Conservation (phyloP, 2,329 filamentous ascomycete species). For the Exophiala sideris region DNA sequence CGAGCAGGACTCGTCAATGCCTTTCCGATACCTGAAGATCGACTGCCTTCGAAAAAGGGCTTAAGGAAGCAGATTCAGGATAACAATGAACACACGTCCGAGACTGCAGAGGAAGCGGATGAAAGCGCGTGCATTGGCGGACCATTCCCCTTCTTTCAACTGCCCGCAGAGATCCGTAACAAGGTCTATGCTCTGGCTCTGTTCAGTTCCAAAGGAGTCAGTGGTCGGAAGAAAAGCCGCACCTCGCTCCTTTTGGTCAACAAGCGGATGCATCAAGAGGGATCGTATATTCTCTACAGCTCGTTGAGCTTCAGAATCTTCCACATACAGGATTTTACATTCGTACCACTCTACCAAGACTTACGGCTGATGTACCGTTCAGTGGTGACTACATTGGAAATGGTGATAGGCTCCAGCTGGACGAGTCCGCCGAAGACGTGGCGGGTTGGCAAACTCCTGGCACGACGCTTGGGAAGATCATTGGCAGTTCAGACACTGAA, state of each 20-base stretch:
- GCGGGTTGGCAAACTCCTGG: constrained; percentile 49
- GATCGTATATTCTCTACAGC: constrained; percentile 50
- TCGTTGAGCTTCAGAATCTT: constrained; percentile 54
- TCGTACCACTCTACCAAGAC: constrained; percentile 44
- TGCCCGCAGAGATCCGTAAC: constrained; percentile 53
- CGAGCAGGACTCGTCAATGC: constrained; percentile 28
- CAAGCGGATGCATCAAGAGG: constrained; percentile 49
- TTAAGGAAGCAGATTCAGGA: constrained; percentile 23
- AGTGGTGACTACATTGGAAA: constrained; percentile 52
- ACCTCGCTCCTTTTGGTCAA: constrained; percentile 39
- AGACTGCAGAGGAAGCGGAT: constrained; percentile 6
- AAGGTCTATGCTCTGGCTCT: constrained; percentile 40
- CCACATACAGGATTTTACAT: constrained; percentile 49
- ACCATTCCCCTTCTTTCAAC: constrained; percentile 51
- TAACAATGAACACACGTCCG: constrained; percentile 12
- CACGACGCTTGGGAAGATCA: constrained; percentile 31
- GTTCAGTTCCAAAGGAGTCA: constrained; percentile 29
- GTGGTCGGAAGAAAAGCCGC: constrained; percentile 15
- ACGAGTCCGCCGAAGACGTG: constrained; percentile 54
- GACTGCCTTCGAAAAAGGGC: constrained; percentile 24
- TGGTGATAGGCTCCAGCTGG: constrained; percentile 60
- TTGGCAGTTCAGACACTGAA: constrained; percentile 47
- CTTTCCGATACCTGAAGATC: constrained; percentile 28
- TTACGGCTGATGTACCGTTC: constrained; percentile 51
- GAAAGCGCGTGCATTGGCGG: constrained; percentile 12